Conservation (phyloP, 2,329 filamentous ascomycete genomes). For the Fusarium citri region DNA sequence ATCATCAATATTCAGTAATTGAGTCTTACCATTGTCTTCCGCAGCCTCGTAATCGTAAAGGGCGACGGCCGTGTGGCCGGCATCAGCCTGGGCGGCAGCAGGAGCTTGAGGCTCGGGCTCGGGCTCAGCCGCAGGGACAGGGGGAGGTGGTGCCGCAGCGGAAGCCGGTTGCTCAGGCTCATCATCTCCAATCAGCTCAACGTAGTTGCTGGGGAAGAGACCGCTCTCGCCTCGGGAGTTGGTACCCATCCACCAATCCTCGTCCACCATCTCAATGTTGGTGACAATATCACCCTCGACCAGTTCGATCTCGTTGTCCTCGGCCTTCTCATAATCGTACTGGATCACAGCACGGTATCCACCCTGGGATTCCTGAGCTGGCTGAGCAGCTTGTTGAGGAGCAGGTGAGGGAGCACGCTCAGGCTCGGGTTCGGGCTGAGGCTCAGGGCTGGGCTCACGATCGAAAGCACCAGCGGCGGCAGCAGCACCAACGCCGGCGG, state of each 20-base stretch:
- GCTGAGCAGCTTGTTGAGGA: constrained; percentile 22
- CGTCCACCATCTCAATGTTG: constrained; percentile 96
- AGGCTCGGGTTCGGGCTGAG: constrained; percentile 21
- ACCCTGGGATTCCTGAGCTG: constrained; percentile 52
- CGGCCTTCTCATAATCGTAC: constrained; percentile 97
- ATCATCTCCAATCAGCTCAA: constrained; percentile 82
- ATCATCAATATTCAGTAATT: not conserved
- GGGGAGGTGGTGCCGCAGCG: constrained; percentile 44
- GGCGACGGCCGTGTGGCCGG: constrained; percentile 79
- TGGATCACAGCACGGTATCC: constrained; percentile 82
- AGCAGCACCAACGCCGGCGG: constrained; percentile 34
- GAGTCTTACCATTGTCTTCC: constrained; percentile 81
- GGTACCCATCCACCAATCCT: constrained; percentile 98
- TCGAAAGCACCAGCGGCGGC: constrained; percentile 45
- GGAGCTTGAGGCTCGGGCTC: constrained; percentile 53
- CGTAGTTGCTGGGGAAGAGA: constrained; percentile 97
- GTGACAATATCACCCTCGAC: constrained; percentile 88
- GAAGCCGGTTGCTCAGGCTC: constrained; percentile 55
- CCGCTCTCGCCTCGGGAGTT: constrained; percentile 87
- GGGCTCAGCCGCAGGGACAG: constrained; percentile 51
- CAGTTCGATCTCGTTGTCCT: constrained; percentile 96
- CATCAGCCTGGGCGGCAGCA: constrained; percentile 52
- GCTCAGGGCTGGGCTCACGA: constrained; percentile 32
- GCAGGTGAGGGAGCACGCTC: constrained; percentile 16
- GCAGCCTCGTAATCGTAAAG: constrained; percentile 97